A percentile compares a stretch with the other conserved stretches of the same genome.
These are phyloP conservation scores for Quercus cerris DNA, from an alignment of 306 rosid species.

Conservation along the genomic window DNA sequence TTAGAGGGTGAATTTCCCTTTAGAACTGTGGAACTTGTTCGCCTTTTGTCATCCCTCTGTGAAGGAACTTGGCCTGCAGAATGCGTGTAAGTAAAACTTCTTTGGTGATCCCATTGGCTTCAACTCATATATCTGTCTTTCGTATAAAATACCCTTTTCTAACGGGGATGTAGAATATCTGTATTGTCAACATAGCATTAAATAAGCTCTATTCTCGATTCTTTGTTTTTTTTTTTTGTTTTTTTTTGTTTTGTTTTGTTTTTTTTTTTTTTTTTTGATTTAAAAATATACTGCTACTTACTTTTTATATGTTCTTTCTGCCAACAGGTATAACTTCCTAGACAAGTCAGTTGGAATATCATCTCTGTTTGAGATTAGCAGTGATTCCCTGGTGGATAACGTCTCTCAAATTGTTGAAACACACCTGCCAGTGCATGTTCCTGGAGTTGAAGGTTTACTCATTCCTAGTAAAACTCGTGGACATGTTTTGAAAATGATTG, in stretches of 20 bases:
- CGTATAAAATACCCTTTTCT: neutral
- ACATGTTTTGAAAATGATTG: slow-evolving; percentile 60
- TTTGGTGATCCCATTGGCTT: slow-evolving; percentile 23
- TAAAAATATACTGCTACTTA: neutral
- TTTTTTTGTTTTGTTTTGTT: neutral
- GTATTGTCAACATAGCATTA: neutral
- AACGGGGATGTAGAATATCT: neutral
- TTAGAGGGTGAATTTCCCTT: slow-evolving; percentile 84
- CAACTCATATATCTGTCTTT: neutral
- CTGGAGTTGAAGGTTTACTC: slow-evolving; percentile 78
- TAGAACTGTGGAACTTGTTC: slow-evolving; percentile 66
- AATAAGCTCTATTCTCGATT: neutral
- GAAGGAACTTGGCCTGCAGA: slow-evolving; percentile 96
- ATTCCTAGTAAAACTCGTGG: slow-evolving; percentile 80
- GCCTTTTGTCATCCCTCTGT: slow-evolving; percentile 80
- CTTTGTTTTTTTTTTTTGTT: neutral
- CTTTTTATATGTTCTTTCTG: slow-evolving; percentile 15
- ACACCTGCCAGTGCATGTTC: slow-evolving; percentile 50
- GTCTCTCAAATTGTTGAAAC: slow-evolving; percentile 54
- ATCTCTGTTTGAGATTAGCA: slow-evolving; percentile 60
- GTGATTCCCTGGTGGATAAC: slow-evolving; percentile 39
- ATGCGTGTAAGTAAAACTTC: slow-evolving; percentile 71
- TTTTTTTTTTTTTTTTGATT: neutral
- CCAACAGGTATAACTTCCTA: slow-evolving; percentile 77
- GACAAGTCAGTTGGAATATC: slow-evolving; percentile 81